These are phyloP conservation scores for Cryptococcus sp. DNA, from an alignment of 1,284 basidiomycete species.

Conservation along the genomic window DNA sequence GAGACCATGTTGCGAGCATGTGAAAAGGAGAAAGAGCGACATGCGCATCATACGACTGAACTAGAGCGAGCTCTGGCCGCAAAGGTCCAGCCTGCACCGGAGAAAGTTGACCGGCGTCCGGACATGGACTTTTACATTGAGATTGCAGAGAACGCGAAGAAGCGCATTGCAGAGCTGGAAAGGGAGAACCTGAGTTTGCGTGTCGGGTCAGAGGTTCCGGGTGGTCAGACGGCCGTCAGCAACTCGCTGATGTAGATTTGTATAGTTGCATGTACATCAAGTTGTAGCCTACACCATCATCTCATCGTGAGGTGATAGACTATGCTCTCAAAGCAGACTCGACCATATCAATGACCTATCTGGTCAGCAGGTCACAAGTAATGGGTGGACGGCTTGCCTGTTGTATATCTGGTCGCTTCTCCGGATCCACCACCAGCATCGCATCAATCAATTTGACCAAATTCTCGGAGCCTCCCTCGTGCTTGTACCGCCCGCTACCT, in stretches of 20 bases:
- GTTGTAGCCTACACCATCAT: too few relatives aligned
- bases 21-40: constrained; percentile 19
- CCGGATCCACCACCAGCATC: constrained; percentile 74
- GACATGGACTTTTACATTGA: constrained; percentile 14
- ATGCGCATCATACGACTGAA: constrained; percentile 7
- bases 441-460: constrained; percentile 74
- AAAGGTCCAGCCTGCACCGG: constrained; percentile 5
- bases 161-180: constrained; percentile 21
- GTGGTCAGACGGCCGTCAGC: too few relatives aligned
- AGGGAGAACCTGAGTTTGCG: constrained; percentile 34
- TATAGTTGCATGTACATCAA: too few relatives aligned
- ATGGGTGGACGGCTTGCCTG: constrained; percentile 53
- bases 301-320: too few relatives aligned
- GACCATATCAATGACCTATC: constrained; percentile 1
- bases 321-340: neutral
- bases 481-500: constrained; percentile 74
- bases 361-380: neutral
- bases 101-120: constrained; percentile 2
- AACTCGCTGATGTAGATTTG: too few relatives aligned
- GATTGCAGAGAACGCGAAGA: constrained; percentile 26
- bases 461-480: constrained; percentile 75
- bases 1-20: constrained; percentile 18
- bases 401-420: constrained; percentile 74
- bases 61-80: constrained; percentile 1
- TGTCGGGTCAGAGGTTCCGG: neutral